Evolutionary conservation across 257 asterid species (phyloP), one percentile per base, ranked within the genome.

Genomic region (Voacanga thouarsii): DNA sequence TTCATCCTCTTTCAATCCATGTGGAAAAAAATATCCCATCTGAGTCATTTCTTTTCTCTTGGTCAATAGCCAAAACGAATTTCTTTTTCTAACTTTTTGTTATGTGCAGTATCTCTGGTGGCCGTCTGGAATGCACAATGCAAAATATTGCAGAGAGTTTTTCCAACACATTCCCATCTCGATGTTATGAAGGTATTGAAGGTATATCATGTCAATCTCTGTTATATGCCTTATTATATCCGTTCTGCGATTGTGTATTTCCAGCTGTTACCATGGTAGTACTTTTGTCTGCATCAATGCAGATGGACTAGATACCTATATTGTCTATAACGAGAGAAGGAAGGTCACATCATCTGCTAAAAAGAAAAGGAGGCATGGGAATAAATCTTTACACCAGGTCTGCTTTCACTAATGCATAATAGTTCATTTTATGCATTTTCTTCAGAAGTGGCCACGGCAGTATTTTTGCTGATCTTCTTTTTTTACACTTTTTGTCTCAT

Each of bases 291-390:
- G 47, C 63, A 65, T 79, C n/a, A 8, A 44, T 80, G 88, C 95
- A 96, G 99, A 83, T 82, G 86, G 75, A 79, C 91, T 96, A 15
- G 99, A 96, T 84, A 96, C 99, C 80, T 96, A 85, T 82, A 90
- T 96, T 74, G 97, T 93, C 65, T 89, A 90, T 84, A 92, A 92
- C 65, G 88, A 96, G 80, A 89, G 99, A 88, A 84, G 92, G 84
- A 96, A 93, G 87, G 99, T 96, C 83, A 93, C 98, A 57, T 96
- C 99, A 76, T 96, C 99, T 75, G 95, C 99, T 77, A 96, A 96
- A 91, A 93, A 89, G 91, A 93, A 87, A 82, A 90, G 98, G 87
- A 81, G 78, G 74, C 91, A 81, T 72, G 85, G 87, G 69, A 88
- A 85, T 69, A 88, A 84, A 87, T 90, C 91, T 74, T 87, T 96